Evolutionary conservation across 805 yeast genomes (phyloP), one percentile per base, ranked within the genome.

Genomic region (Candida patagonica): DNA sequence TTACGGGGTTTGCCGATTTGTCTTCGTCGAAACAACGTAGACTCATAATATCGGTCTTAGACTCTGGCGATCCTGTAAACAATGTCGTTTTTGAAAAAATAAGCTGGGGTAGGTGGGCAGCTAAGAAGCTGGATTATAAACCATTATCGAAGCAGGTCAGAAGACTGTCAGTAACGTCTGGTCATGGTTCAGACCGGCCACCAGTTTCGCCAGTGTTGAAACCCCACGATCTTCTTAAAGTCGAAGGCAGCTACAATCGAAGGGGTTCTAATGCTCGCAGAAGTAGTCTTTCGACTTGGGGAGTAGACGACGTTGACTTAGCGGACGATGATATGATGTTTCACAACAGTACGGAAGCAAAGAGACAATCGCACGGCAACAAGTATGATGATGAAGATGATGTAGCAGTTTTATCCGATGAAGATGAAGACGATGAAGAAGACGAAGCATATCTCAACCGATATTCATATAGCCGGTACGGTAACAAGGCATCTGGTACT

Each of bases 31-130:
- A 88, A 55, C 96, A 88, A 61, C 72, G 96, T 55, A 69, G 96
- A 44, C 70, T 88, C 42, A 88, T 88, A 23, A 88, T 88, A 80
- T 77, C 87, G 10, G 92, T 88, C 29, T 71, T 88, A 62, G 95
- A 86, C 51, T 72, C 74, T 47, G 49, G 50, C 20, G 84, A 77
- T 52, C 49, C 68, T 1, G 65, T 59, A 30, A 78, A 74, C 41
- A 70, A 71, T 42, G 57, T 57, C 5, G 42, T 43, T 21, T 88
- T 88, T 62, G 94, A 86, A 54, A 88, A 88, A 62, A 86, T 88
- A 24, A 96, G 96, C 17, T 88, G 97, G 97, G 97, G 97, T 44
- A 94, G 88, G 59, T 88, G 97, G 97, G 82, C 82, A 19, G 94
- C 88, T 2, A 71, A 77, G 51, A 57, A 60, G n/a, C 22, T 27